Evolutionary conservation across 345 rosid genomes (phyloP).

Genomic region (Clarkia xantiana): DNA sequence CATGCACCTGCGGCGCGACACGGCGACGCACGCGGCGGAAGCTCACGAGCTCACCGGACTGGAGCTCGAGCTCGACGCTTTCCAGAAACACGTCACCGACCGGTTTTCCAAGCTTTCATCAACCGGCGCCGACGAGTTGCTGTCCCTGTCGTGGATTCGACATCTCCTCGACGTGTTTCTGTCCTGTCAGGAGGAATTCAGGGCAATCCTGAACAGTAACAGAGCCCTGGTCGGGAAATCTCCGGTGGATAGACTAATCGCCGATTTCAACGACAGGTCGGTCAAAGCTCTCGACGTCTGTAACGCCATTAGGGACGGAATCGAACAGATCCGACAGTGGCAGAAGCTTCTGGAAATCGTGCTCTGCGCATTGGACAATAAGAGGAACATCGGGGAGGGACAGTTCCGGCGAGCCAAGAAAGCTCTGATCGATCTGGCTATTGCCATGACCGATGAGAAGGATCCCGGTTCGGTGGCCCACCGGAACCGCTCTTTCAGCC

Average conservation of each 20-base stretch:
- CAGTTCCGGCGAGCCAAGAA: constrained; percentile 84
- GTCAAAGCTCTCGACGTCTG: constrained; percentile 36
- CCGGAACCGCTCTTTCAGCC: constrained; percentile 78
- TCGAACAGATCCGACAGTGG: constrained; percentile 34
- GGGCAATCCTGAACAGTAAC: constrained; percentile 32
- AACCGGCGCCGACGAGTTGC: constrained; percentile 23
- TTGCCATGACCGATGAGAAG: constrained; percentile 80
- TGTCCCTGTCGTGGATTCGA: constrained; percentile 49
- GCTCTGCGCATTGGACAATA: constrained; percentile 31
- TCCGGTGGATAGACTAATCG: constrained; percentile 28
- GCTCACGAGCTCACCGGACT: constrained; percentile 16
- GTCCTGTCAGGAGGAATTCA: constrained; percentile 52
- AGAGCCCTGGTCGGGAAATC: constrained; percentile 16
- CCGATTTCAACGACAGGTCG: constrained; percentile 24
- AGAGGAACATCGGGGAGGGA: constrained; percentile 52
- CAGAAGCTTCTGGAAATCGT: constrained; percentile 29
- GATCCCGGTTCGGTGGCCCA: constrained; percentile 40
- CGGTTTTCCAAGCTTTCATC: constrained; percentile 38
- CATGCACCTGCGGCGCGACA: constrained; percentile 28
- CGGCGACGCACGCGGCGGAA: constrained; percentile 28
- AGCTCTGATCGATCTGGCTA: constrained; percentile 63
- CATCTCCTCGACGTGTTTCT: constrained; percentile 43
- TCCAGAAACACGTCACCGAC: constrained; percentile 48
- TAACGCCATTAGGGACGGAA: constrained; percentile 37
- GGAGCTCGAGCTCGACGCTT: constrained; percentile 40